Base-by-base conservation (phyloP, 208 protist genomes). In the Leishmania arabica region DNA sequence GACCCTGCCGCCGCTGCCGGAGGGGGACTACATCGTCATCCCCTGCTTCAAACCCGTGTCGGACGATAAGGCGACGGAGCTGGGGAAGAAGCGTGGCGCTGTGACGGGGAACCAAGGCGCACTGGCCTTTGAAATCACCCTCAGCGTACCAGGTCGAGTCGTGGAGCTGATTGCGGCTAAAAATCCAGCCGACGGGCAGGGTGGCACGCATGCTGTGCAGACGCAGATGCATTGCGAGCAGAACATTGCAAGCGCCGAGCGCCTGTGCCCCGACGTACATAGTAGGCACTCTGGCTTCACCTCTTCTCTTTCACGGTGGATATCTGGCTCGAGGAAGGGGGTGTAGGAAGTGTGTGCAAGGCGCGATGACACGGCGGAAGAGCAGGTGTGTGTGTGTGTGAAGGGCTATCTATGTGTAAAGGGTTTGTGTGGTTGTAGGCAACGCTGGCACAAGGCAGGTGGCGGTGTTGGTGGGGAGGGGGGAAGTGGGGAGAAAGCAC, bases 11-110 rank as follows among this genome's bases (percentile, higher is more conserved):
- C 88, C 85, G 31, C 80, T 97, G 34, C 92, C 93, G 17, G 83
- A 88, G 1, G 93, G 93, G 27, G 90, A 95, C 53, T 97, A 97
- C 84, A 86, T 88, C 7, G 78, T 97, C 60, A 84, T 95, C 51
- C 86, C 90, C 0, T 88, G 86, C 24, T 84, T 93, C 53, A 24
- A 24, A 4, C 65, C 47, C 6, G 17, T 45, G 19, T 21, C 64
- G 90, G 87, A 84, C 62, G 82, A 4, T 83, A 85, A 42, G 83
- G 88, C 72, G 75, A 85, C 37, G 83, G 34, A 81, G n/a, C 78
- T 81, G 49, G 91, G 87, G 85, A 68, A 83, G 24, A 88, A 85
- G 56, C 87, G 85, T 54, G 77, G 86, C 24, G 83, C 83, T 2
- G 91, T 37, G 65, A n/a, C 17, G 19, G 65, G 37, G 45, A 5